Evolutionary conservation across 257 asterid species (phyloP), one percentile per base, ranked within the genome.

Genomic region (Echites panduratus): DNA sequence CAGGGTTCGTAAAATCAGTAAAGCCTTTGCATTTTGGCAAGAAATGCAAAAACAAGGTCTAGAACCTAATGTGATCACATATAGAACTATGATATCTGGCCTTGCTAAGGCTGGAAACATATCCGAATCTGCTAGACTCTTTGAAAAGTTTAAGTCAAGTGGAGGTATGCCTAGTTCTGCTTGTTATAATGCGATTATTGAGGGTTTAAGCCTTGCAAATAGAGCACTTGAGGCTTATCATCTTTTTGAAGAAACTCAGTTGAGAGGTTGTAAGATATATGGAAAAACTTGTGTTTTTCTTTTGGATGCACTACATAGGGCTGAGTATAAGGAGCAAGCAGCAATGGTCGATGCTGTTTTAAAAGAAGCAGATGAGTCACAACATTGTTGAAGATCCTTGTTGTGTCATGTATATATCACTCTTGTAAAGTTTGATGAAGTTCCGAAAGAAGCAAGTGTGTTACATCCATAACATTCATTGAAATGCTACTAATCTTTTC

Each of bases 1-100:
- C 54, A 84, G 78, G 83, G 86, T 88, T 70, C 88, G 92, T 67
- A 92, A 90, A 76, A 90, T 90, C 87, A 92, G 87, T 45, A 92
- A 92, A 76, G 98, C 98, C 5, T 90, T 84, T 68, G 98, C 90
- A 32, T 88, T 90, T 84, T 92, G 98, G 98, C 96, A 92, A 65
- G 97, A 90, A 77, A 87, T 92, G 97, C 96, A 85, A 86, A 92
- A 85, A 75, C 84, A 83, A 74, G 96, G 96, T 67, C 38, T 92
- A 84, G 82, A 85, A 73, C 96, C 98, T n/a, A 86, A 90, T 71
- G 82, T 43, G 35, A 75, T 86, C 71, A 90, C 91, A 19, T 87
- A 92, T 71, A 77, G 84, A 19, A 86, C 94, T 19, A 88, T 92
- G 97, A 90, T 92, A 61, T 86, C 92, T 24, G 97, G 97, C 77